phyloP scores from a whole-genome alignment of 192 early-diverging fungal species.

The Coemansia sp. region DNA sequence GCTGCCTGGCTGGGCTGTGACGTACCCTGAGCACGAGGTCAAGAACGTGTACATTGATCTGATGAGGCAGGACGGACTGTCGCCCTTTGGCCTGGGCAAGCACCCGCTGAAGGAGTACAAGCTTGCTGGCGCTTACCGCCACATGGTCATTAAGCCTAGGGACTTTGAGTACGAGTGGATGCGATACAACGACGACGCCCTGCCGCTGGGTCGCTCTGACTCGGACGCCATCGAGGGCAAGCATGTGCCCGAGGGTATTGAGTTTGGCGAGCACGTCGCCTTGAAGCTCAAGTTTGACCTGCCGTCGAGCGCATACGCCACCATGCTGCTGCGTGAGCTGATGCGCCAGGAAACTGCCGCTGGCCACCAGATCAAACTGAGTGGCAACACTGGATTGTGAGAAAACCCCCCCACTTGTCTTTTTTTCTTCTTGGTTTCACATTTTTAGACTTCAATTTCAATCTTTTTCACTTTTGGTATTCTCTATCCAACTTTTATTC shows the following conservation, averaged over 20 bases:
- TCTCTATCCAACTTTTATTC: neutral
- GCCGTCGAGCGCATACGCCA: conserved; percentile 86
- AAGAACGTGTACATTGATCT: conserved; percentile 62
- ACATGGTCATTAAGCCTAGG: conserved; percentile 59
- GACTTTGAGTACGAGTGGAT: conserved; percentile 64
- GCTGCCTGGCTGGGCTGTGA: conserved; percentile 74
- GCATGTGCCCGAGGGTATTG: conserved; percentile 33
- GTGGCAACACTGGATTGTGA: conserved; percentile 5
- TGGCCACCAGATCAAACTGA: conserved; percentile 52
- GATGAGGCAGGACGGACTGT: conserved; percentile 73
- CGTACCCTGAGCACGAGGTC: conserved; percentile 79
- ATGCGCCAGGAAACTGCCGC: conserved; percentile 65
- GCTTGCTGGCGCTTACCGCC: conserved; percentile 67
- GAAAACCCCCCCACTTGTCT: neutral
- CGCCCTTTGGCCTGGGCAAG: conserved; percentile 62
- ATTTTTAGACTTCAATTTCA: neutral
- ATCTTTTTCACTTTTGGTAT: neutral
- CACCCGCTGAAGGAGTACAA: conserved; percentile 63
- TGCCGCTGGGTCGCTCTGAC: conserved; percentile 63
- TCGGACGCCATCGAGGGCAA: conserved; percentile 59
- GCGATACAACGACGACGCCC: conserved; percentile 62
- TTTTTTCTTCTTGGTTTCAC: neutral
- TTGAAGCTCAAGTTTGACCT: conserved; percentile 77
- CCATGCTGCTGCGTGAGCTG: conserved; percentile 94
- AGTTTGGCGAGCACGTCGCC: conserved; percentile 70